Base-by-base conservation (phyloP, 2,329 filamentous ascomycete genomes). In the Calonectria ilicicola region DNA sequence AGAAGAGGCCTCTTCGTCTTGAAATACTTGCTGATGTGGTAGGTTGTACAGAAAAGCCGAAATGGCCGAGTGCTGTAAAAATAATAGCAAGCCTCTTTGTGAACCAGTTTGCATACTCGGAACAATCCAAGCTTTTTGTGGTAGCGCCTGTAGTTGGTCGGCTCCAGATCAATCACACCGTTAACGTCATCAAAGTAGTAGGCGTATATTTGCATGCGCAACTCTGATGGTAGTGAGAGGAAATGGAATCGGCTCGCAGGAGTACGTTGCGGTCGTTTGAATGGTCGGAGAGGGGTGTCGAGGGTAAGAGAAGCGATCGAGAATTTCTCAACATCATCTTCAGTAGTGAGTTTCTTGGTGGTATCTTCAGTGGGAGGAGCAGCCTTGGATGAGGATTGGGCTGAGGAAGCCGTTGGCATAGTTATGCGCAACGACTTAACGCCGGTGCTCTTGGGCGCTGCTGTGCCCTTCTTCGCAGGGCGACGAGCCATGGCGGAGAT, bases 1-100 rank as follows among this genome's bases (percentile, higher is more conserved):
- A 96, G 86, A 0, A 96, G 86, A 1, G 93, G 93, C 76, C 90
- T 91, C 84, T 94, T 94, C 35, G 91, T 92, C 83, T 94, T 93
- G 85, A 94, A 94, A 83, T 93, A 92, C 46, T 89, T 87, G 53
- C 91, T 6, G 89, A 89, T 26, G 89, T 86, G 4, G 89, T 91
- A 15, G 93, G 92, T 26, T 21, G 53, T 60, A 14, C 32, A 60
- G 78, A 95, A 95, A 42, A 95, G 81, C 67, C 92, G 91, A 66
- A 93, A 89, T 0, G 89, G 87, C 66, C 90, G 88, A 10, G 86
- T 87, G 79, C 89, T 89, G 83, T 93, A 95, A 81, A 94, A 93
- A 73, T 88, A 86, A 76, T 92, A 88, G 0, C 90, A 89, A 1
- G 92, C 91, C 82, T 95, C 93, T 19, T 83, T 80, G 78, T 93